Evolutionary conservation across 169 alveolate genomes (phyloP), one percentile per base, ranked within the genome.

Genomic region (Amoebophrya sp.): DNA sequence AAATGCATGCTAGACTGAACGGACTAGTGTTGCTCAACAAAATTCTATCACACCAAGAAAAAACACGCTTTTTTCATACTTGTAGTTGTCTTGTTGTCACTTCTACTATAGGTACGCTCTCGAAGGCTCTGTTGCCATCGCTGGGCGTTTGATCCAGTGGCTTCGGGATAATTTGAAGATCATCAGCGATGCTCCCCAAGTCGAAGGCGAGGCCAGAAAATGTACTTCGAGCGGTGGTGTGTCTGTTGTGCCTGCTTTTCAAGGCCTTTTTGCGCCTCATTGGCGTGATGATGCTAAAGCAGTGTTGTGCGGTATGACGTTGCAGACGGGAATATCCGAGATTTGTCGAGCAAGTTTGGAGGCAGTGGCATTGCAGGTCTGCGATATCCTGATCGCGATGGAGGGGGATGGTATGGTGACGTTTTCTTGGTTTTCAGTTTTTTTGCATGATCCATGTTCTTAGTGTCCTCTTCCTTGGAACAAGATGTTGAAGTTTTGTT

Each of bases 61-160:
- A n/a, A n/a, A n/a, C n/a, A n/a, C n/a, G n/a, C n/a, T n/a, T n/a
- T n/a, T n/a, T n/a, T n/a, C n/a, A n/a, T n/a, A n/a, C n/a, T n/a
- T n/a, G n/a, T n/a, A n/a, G n/a, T n/a, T n/a, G n/a, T n/a, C n/a
- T n/a, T n/a, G n/a, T n/a, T n/a, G n/a, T n/a, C n/a, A n/a, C n/a
- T n/a, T n/a, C n/a, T n/a, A n/a, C n/a, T 23, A 23, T 23, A 65
- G 83, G 0, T 98, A 96, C 94, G 99, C 99, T 33, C 95, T 98
- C 29, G 99, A 98, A 92, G 99, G 99, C 41, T 97, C 99, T 26
- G 97, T 97, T 29, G 99, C 98, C 91, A 95, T 95, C 41, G 99
- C 98, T 38, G 99, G 99, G 38, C 95, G 97, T 0, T 96, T 97
- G 0, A 94, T 98, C 24, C 93, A 97, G 54, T 98, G 99, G 98